Evolutionary conservation across 2,329 filamentous ascomycete species (phyloP).

Genomic region (Talaromyces sp.): DNA sequence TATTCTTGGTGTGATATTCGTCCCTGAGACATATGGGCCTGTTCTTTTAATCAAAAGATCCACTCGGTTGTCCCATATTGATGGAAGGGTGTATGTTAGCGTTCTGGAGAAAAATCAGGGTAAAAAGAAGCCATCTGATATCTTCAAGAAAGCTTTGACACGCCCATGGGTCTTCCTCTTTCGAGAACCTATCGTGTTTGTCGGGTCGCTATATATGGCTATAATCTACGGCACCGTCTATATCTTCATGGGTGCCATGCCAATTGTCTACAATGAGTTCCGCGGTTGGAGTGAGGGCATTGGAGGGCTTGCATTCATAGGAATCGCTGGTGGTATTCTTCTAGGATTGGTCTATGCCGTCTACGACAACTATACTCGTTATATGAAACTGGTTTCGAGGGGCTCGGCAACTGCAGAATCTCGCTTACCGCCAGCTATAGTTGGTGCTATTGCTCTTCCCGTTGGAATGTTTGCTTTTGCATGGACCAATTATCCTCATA

Average conservation of each 20-base stretch:
- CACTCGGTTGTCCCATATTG: constrained; percentile 37
- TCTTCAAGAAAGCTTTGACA: constrained; percentile 39
- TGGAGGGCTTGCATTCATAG: constrained; percentile 41
- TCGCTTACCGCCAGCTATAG: constrained; percentile 42
- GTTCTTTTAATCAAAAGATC: constrained; percentile 45
- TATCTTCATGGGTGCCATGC: constrained; percentile 46
- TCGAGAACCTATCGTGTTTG: constrained; percentile 44
- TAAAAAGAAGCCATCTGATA: constrained; percentile 30
- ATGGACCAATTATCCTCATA: constrained; percentile 46
- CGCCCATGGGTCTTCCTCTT: constrained; percentile 44
- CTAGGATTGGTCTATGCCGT: constrained; percentile 31
- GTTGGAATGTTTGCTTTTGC: constrained; percentile 52
- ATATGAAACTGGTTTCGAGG: constrained; percentile 33
- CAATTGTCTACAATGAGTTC: constrained; percentile 41
- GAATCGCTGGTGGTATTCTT: constrained; percentile 32
- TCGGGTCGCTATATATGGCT: constrained; percentile 42
- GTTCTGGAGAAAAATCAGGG: constrained; percentile 31
- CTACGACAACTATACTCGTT: constrained; percentile 27
- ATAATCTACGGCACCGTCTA: constrained; percentile 46
- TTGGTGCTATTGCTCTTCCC: constrained; percentile 45
- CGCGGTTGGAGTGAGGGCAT: constrained; percentile 41
- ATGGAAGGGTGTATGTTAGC: constrained; percentile 40
- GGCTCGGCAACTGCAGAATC: constrained; percentile 52
- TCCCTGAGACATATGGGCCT: constrained; percentile 46
- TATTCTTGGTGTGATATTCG: constrained; percentile 34